Conservation (phyloP, 1,139 yeast genomes). For the Arxiozyma bovina region DNA sequence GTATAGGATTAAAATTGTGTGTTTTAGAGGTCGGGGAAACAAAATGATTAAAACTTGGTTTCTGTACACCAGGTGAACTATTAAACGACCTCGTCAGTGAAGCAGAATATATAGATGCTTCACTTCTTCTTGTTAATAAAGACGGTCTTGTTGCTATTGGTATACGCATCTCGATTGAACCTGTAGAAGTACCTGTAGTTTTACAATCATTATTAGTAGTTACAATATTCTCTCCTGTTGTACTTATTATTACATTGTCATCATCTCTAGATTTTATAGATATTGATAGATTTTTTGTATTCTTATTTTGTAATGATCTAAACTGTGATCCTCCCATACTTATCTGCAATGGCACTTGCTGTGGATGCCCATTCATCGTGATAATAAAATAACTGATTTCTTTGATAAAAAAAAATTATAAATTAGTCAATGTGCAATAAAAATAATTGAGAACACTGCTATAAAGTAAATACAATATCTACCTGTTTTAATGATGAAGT, state of each 20-base stretch:
- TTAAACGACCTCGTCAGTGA: not conserved
- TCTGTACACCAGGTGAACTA: not conserved
- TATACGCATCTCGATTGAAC: not conserved
- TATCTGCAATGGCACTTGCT: not conserved
- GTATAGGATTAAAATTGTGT: not conserved
- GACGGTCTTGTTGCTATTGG: slow-evolving; percentile 1
- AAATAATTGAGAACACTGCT: no score
- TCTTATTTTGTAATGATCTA: slow-evolving; percentile 21
- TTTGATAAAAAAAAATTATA: no score
- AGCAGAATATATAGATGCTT: slow-evolving; percentile 21
- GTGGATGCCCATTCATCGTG: not conserved
- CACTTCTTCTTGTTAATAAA: slow-evolving; percentile 10
- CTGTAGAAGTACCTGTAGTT: not conserved
- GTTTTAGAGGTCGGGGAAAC: not conserved
- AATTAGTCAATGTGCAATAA: not conserved
- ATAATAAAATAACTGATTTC: no score
- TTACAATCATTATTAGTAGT: not conserved
- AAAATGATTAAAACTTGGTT: not conserved
- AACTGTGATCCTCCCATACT: not conserved
- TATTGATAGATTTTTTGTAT: slow-evolving; percentile 26
- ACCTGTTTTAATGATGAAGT: no score
- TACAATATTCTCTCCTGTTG: not conserved
- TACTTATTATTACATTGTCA: not conserved
- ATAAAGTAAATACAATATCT: no score
- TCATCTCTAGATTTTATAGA: slow-evolving; percentile 8